Evolutionary conservation across 78 protist species (phyloP), one percentile per base, ranked within the genome.

Genomic region (Dictyostelium citrinum): DNA sequence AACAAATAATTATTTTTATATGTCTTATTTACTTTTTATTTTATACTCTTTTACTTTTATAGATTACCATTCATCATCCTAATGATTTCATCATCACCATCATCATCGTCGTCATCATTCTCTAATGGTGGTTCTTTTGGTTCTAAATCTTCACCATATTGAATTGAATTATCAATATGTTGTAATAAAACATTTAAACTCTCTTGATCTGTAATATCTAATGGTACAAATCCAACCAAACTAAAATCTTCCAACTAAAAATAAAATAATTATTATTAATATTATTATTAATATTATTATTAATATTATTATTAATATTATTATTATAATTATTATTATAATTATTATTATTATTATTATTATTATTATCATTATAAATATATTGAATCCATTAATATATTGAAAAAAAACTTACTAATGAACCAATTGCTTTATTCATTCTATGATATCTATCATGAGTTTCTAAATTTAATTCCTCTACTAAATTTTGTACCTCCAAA

Each of bases 121-220:
- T 74, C 79, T 22, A n/a, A 17, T 37, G 83, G 74, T 39, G 84
- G 76, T 39, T 91, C 97, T 41, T 64, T 29, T 7, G 96, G 97
- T 90, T 98, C 99, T 20, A 72, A 90, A 51, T 97, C 98, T 51
- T 98, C 99, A 3, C 98, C 98, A 74, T 95, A 98, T 75, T 98
- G 99, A 14, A 97, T 41, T 3, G 98, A 95, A 51, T 92, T 64
- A 84, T 98, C 99, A 9, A 95, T 85, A 20, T 91, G 96, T 61
- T 68, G 61, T 71, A 91, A 71, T 24, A 83, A 45, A 31, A 78
- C 55, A 67, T 72, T 81, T 51, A 90, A 33, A 91, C 94, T 77
- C 58, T 90, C 91, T 24, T 76, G 83, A 81, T 97, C 97, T 11
- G 78, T 74, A 11, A 82, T 46, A 71, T 97, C 92, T 1, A 98